A percentile compares a stretch with the other conserved stretches of the same genome.
Conservation (phyloP, 805 yeast species). For the Ogataea populi-albae region DNA sequence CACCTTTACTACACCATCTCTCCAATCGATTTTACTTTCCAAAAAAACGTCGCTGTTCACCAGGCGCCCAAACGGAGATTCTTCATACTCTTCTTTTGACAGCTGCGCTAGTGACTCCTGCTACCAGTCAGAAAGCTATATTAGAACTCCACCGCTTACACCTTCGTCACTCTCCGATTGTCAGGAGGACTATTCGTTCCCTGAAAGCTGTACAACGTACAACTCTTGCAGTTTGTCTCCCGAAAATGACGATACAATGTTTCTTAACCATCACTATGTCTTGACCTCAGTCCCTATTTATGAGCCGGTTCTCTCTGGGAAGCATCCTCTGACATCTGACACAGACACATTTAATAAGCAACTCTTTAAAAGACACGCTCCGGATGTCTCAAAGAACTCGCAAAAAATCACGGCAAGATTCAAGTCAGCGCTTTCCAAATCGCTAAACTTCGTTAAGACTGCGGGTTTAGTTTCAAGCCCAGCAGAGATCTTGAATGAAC, state of each 20-base stretch:
- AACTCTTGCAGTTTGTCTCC: neutral
- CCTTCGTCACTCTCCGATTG: slow-evolving; percentile 1
- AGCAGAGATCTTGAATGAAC: no score
- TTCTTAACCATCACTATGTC: neutral
- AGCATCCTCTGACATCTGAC: slow-evolving; percentile 1
- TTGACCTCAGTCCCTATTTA: neutral
- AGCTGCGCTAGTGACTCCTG: no score
- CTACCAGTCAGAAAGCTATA: neutral
- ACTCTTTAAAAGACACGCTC: no score
- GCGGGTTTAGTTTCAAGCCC: no score
- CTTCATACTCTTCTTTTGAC: no score
- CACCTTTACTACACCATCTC: slow-evolving; percentile 13
- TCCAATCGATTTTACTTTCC: slow-evolving; percentile 5
- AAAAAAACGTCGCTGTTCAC: slow-evolving; percentile 7
- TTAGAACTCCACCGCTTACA: slow-evolving; percentile 1
- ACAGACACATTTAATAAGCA: no score
- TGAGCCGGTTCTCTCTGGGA: slow-evolving; percentile 1
- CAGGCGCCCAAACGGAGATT: no score
- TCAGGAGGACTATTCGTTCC: slow-evolving; percentile 3
- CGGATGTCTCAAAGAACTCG: no score
- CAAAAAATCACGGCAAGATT: no score
- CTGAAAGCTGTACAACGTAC: neutral
- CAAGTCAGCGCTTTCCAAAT: no score
- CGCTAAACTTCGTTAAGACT: no score
- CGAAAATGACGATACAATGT: neutral